Conservation (phyloP, 1,284 basidiomycete genomes). For the Tilletia indica region DNA sequence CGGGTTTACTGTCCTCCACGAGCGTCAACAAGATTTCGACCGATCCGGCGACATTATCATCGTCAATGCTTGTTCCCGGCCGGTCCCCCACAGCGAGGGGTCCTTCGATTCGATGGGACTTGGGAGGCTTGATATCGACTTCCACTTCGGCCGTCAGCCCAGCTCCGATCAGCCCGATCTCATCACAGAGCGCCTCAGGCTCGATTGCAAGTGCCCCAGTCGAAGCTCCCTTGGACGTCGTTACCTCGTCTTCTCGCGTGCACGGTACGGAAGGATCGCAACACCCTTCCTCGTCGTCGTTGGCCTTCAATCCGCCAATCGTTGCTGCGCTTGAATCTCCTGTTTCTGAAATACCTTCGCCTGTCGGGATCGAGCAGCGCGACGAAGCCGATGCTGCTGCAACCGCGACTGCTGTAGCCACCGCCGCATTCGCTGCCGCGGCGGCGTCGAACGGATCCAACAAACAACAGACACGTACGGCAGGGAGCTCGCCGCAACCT, state of each 20-base stretch:
- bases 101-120: constrained; percentile 5
- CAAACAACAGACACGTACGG: neutral
- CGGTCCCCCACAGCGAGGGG: neutral
- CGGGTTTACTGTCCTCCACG: neutral
- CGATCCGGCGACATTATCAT: too few relatives aligned
- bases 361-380: neutral
- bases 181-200: neutral
- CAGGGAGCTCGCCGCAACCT: neutral
- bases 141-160: neutral
- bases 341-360: neutral
- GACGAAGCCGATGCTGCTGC: neutral
- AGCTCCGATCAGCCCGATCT: constrained; percentile 3
- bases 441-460: too few relatives aligned
- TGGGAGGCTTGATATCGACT: neutral
- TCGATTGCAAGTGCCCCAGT: neutral
- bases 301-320: neutral
- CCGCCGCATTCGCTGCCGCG: neutral
- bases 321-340: neutral
- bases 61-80: neutral
- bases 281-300: neutral
- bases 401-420: neutral
- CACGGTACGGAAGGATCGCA: neutral
- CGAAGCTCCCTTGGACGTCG: neutral
- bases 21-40: neutral
- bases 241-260: constrained; percentile 3